These are phyloP conservation scores for Herpotrichia juniperi DNA, from an alignment of 2,329 filamentous ascomycete species.

Conservation along the genomic window DNA sequence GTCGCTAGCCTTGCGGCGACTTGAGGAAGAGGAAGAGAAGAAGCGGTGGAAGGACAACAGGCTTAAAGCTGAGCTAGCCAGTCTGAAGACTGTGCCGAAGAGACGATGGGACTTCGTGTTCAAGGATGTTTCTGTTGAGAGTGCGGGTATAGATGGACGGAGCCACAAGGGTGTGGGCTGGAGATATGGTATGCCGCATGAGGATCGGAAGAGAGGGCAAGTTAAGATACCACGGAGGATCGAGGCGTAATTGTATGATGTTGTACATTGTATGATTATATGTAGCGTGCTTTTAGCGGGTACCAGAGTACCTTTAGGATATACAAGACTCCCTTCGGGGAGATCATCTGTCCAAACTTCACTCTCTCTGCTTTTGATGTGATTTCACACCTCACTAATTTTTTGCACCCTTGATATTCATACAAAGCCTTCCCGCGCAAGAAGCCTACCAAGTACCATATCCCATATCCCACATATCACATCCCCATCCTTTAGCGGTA, in stretches of 20 bases:
- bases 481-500: not conserved
- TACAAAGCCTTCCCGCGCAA: not conserved
- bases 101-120: slow-evolving; percentile 67
- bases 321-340: not conserved
- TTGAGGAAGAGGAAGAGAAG: slow-evolving; percentile 37
- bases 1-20: slow-evolving; percentile 36
- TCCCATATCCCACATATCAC: not conserved
- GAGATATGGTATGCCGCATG: slow-evolving; percentile 66
- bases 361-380: not conserved
- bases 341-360: not conserved
- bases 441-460: not conserved
- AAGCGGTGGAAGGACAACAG: slow-evolving; percentile 48
- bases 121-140: slow-evolving; percentile 62
- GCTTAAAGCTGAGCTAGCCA: slow-evolving; percentile 51
- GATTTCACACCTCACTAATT: not conserved
- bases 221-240: slow-evolving; percentile 69
- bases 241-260: slow-evolving; percentile 46
- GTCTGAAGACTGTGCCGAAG: slow-evolving; percentile 52
- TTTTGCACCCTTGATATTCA: not conserved
- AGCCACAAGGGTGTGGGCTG: slow-evolving; percentile 60
- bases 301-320: slow-evolving; percentile 10
- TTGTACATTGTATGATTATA: slow-evolving; percentile 25
- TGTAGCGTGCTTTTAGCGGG: slow-evolving; percentile 27
- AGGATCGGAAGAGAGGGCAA: slow-evolving; percentile 67
- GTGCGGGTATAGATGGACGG: slow-evolving; percentile 61